Conservation (phyloP, 345 rosid species). For the Populus deltoides region DNA sequence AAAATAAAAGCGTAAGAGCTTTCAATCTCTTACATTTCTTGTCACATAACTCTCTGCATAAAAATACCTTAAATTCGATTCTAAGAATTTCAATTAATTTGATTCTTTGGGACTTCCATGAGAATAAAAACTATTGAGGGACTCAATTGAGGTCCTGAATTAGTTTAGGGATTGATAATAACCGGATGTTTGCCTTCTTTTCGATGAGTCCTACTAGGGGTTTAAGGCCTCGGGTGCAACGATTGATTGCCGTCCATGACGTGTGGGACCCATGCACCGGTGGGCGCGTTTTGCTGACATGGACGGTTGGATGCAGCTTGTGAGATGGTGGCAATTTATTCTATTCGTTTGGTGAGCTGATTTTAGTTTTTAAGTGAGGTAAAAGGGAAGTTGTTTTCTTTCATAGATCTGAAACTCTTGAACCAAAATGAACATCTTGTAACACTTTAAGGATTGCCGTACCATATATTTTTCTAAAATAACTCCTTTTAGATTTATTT, state of each 20-base stretch:
- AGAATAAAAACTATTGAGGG: neutral
- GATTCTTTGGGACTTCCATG: neutral
- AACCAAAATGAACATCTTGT: neutral
- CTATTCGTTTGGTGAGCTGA: neutral
- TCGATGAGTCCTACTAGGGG: neutral
- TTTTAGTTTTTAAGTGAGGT: neutral
- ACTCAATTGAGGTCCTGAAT: neutral
- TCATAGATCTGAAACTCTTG: neutral
- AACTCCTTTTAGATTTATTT: no score
- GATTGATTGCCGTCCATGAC: constrained; percentile 3
- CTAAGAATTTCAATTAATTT: neutral
- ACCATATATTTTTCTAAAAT: no score
- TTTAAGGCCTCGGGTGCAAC: constrained; percentile 1
- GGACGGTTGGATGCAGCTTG: neutral
- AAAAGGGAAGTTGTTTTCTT: neutral
- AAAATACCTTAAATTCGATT: no score
- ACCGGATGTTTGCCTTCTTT: neutral
- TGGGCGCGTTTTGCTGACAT: neutral
- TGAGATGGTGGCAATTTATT: neutral
- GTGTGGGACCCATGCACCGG: neutral
- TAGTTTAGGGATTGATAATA: neutral
- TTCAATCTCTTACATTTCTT: no score
- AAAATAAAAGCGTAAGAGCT: no score
- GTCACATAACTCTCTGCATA: no score
- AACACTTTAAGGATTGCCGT: no score